Evolutionary conservation across 2,329 filamentous ascomycete genomes (phyloP), one percentile per base, ranked within the genome.

Genomic region (Coniochaeta hoffmannii): DNA sequence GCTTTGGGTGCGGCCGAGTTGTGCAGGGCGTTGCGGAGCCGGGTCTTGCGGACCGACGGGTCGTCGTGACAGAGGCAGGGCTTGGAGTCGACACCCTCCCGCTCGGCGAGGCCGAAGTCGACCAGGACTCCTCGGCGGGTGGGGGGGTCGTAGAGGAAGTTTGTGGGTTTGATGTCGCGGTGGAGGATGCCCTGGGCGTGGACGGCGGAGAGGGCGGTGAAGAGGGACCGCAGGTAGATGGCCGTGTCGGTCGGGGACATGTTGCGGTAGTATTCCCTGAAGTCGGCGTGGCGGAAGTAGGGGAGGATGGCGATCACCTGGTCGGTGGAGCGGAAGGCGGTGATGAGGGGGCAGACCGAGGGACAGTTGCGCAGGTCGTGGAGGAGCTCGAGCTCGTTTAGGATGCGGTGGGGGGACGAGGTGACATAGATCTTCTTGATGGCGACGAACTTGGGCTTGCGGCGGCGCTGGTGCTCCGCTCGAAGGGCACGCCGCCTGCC

Each of bases 381-480:
- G 22, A 99, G 82, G 22, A 99, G 80, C 64, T 97, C 93, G 17
- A 99, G 85, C 72, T 99, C 94, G 73, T 99, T 99, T 67, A 96
- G 83, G 63, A 99, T 97, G 49, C 94, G 89, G 28, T 86, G 80
- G 0, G 94, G 94, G 62, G 91, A 97, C 59, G 92, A 97, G 0
- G 95, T 99, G 61, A 97, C 94, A 70, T 99, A 99, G 63, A 99
- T 99, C 76, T 99, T 99, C 76, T 99, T 99, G 71, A 99, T 89
- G 19, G 95, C 94, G 59, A 99, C 95, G 66, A 87, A 97, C 68
- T 88, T 89, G 24, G 87, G 77, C 61, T 75, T 79, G 53, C 73
- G 75, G 55, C 73, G 74, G 38, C 69, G 69, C 22, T 63, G 66
- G 19, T 67, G 62, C 15, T 46, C 54, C 68, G 64, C 2, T 46